These are phyloP conservation scores for Colletotrichum sp. DNA, from an alignment of 2,329 filamentous ascomycete genomes.

Conservation along the genomic window DNA sequence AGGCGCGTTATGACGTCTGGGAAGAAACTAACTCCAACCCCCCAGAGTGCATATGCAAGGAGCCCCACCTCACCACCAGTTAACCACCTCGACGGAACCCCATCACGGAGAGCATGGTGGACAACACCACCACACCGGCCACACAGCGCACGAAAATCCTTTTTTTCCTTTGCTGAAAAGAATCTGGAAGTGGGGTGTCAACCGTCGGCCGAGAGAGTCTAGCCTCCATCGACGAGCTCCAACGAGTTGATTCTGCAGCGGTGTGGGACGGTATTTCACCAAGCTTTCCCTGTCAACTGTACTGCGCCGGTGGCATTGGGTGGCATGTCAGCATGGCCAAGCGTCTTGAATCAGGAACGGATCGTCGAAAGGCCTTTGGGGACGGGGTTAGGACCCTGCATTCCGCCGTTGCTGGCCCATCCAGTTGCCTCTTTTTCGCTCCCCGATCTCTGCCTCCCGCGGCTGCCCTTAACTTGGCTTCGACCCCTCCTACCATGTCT, in stretches of 20 bases:
- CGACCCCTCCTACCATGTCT: neutral
- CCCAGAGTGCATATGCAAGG: slow-evolving; percentile 17
- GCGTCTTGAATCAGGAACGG: slow-evolving; percentile 15
- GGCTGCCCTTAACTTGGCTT: neutral
- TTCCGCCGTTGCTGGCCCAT: neutral
- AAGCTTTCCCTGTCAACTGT: slow-evolving; percentile 1
- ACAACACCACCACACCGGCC: neutral
- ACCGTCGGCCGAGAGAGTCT: slow-evolving; percentile 13
- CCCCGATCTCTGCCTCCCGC: neutral
- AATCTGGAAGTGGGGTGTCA: neutral
- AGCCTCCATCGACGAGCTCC: slow-evolving; percentile 9
- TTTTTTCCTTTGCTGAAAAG: neutral
- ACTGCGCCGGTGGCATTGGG: neutral
- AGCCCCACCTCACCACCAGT: slow-evolving; percentile 6
- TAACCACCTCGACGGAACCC: slow-evolving; percentile 13
- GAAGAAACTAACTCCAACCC: slow-evolving; percentile 1
- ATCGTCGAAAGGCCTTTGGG: neutral
- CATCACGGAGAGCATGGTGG: neutral
- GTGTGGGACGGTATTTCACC: slow-evolving; percentile 10
- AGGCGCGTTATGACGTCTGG: slow-evolving; percentile 18
- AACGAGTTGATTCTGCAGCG: slow-evolving; percentile 10
- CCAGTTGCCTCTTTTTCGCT: neutral
- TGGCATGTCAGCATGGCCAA: neutral
- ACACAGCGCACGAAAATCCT: slow-evolving; percentile 1
- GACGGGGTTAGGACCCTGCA: slow-evolving; percentile 8